Evolutionary conservation across 2,329 filamentous ascomycete species (phyloP).

Genomic region (Neonectria faginata): DNA sequence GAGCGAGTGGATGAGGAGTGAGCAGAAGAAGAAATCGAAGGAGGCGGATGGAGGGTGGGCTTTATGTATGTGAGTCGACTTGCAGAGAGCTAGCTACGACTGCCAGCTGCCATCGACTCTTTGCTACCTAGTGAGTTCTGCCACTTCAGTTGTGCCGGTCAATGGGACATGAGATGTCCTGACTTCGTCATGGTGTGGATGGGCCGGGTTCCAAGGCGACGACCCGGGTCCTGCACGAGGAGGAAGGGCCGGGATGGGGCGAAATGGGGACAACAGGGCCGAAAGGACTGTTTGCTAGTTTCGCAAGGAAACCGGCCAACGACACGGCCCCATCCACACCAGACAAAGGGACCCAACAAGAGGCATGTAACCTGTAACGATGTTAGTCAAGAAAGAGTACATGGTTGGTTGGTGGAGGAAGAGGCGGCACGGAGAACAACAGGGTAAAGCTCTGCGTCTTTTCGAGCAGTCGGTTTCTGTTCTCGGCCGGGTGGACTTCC

Average conservation of each 20-base stretch:
- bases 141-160: neutral
- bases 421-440: too few species aligned
- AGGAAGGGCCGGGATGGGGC: conserved; percentile 5
- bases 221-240: conserved; percentile 32
- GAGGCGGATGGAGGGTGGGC: conserved; percentile 35
- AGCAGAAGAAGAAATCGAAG: conserved; percentile 18
- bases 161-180: neutral
- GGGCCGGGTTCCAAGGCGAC: conserved; percentile 37
- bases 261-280: conserved; percentile 33
- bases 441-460: neutral
- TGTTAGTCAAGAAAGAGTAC: neutral
- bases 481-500: conserved; percentile 35
- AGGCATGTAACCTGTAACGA: neutral
- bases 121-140: neutral
- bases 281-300: conserved; percentile 28
- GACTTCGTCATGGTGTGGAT: conserved; percentile 12
- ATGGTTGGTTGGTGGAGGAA: too few species aligned
- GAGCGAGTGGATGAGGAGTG: conserved; percentile 50
- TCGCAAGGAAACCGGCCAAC: conserved; percentile 6
- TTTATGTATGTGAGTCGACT: conserved; percentile 48
- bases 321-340: neutral
- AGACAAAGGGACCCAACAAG: conserved; percentile 17
- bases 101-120: neutral
- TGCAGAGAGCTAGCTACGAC: neutral
- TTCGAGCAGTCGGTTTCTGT: neutral